Evolutionary conservation across 2,329 filamentous ascomycete genomes (phyloP), one percentile per base, ranked within the genome.

Genomic region (Trichoderma asperellum): DNA sequence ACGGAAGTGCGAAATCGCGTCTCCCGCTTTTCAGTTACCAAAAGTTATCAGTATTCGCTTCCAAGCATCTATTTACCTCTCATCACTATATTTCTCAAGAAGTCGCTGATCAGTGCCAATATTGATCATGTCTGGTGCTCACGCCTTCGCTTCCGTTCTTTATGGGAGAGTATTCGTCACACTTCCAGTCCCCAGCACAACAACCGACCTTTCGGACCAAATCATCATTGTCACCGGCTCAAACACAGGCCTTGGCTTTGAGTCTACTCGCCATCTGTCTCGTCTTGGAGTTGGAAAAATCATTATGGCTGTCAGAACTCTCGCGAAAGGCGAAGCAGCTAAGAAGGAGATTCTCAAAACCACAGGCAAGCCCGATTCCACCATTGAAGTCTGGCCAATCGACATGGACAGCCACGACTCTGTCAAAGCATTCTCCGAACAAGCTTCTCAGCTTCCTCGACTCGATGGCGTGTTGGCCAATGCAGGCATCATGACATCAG

Each of bases 201-300:
- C 27, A 7, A 35, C 14, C n/a, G 37, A 66, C 5, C 53, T 66
- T 11, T 66, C 63, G 10, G 27, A 34, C 4, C 63, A 58, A 4
- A 49, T 74, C 8, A 72, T 81, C 66, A 76, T 83, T 35, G 73
- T 83, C 53, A 83, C 80, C 0, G 81, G 81, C 43, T 76, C 79
- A 62, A 83, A 83, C 68, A 58, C 27, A 2, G 69, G 69, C 37
- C 74, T 83, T 1, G 81, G 81, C 2, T 74, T 80, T 24, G 81
- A 83, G 71, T 79, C 80, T 7, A 77, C 80, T 5, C 77, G 78
- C 12, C 79, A 83, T 65, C 76, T 81, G 55, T 75, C 77, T 6
- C 75, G 75, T 2, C 77, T 81, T 5, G 74, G 76, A 5, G 80
- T 79, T 2, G 70, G 72, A 5, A 78, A 78, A 24, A 75, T 84